Evolutionary conservation across 768 basidiomycete genomes (phyloP), one percentile per base, ranked within the genome.

Genomic region (Tremella mesenterica): DNA sequence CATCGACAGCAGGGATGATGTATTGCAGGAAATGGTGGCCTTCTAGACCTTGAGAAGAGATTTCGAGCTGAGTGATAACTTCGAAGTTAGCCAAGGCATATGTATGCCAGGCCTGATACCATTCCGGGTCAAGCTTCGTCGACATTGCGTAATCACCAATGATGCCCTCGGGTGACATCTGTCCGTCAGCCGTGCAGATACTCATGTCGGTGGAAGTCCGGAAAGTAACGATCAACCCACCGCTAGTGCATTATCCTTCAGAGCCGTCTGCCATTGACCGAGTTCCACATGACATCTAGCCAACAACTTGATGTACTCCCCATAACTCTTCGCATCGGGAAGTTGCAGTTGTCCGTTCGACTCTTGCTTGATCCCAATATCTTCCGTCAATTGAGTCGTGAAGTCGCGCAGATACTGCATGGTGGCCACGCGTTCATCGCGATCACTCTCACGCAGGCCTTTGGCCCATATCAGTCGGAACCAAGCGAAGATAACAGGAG

Each of bases 101-200:
- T 0, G 89, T 90, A 67, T 99, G 95, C 92, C 92, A 97, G 16
- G 93, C 95, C 71, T 99, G 96, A 74, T 96, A 96, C 95, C 95
- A 99, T n/a, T 80, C 78, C 3, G 85, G 82, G 70, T 97, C 93
- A 59, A 88, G 88, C 63, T 85, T 84, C 1, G 95, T 97, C 0
- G 95, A 88, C 27, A 85, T 78, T 47, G 80, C 78, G 73, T 95
- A 96, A 3, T 87, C 38, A 14, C 20, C 28, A 26, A 23, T 33
- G 18, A 44, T 52, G 23, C 14, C 39, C 14, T 41, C 6, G n/a
- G 38, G 38, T 9, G 29, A 36, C 18, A 6, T 16, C 6, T n/a
- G 7, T n/a, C 25, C 8, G 8, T 4, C 29, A 25, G 25, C 10
- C 7, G 12, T 51, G 25, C 21, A 10, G 20, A 44, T n/a, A n/a